A percentile compares a stretch with the other conserved stretches of the same genome.
Evolutionary conservation across 352 stramenopile genomes (phyloP).

Genomic region (Pythium periplocum): DNA sequence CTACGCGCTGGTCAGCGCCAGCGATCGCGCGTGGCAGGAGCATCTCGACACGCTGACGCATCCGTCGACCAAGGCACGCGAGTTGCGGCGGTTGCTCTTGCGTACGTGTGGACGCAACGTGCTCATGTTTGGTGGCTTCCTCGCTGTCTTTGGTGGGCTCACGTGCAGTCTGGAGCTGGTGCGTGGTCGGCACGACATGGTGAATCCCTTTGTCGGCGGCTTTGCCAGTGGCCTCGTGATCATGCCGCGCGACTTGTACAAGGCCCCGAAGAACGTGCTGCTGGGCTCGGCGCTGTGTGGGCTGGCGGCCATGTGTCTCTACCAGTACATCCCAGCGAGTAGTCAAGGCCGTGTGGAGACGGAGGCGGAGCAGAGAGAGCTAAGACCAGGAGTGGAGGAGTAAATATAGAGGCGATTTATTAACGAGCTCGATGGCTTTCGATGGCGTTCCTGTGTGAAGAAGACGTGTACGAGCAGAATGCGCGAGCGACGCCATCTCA

Average conservation of each 20-base stretch:
- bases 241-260: slow-evolving; percentile 35
- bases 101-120: slow-evolving; percentile 46
- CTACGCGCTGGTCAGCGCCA: slow-evolving; percentile 42
- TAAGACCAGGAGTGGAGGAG: too few relatives aligned
- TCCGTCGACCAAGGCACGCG: slow-evolving; percentile 22
- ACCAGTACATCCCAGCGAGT: slow-evolving; percentile 44
- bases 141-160: slow-evolving; percentile 67
- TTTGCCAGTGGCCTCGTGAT: slow-evolving; percentile 54
- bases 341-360: not conserved
- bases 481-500: slow-evolving; percentile 44
- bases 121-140: slow-evolving; percentile 62
- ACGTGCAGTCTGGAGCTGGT: slow-evolving; percentile 63
- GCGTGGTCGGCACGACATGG: slow-evolving; percentile 43
- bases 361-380: too few relatives aligned
- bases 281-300: slow-evolving; percentile 46
- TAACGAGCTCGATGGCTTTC: too few relatives aligned
- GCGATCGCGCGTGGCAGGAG: slow-evolving; percentile 32
- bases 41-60: slow-evolving; percentile 18
- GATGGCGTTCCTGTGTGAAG: too few relatives aligned
- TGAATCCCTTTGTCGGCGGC: slow-evolving; percentile 68
- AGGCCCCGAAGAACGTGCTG: slow-evolving; percentile 33
- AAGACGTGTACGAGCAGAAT: slow-evolving; percentile 9
- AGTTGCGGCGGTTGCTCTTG: slow-evolving; percentile 27
- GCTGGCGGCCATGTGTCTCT: slow-evolving; percentile 46
- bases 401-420: too few relatives aligned